These are phyloP conservation scores for Podaxis mareebaensis DNA, from an alignment of 768 basidiomycete species.

Conservation along the genomic window DNA sequence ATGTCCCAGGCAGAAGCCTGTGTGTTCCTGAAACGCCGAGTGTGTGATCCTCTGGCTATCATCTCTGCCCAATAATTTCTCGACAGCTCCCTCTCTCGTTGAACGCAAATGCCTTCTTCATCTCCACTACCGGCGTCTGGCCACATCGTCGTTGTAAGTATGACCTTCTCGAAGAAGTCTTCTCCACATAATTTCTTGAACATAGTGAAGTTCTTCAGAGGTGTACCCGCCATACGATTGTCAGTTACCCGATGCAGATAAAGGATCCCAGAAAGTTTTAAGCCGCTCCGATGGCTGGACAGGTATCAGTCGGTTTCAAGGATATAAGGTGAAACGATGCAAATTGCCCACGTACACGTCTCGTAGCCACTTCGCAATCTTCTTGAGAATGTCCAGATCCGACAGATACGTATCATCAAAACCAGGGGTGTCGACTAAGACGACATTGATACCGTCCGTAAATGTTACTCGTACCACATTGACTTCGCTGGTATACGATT, in stretches of 20 bases:
- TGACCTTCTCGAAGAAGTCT: conserved; percentile 7
- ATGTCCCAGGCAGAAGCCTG: neutral
- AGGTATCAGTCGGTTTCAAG: neutral
- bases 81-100: neutral
- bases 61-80: conserved; percentile 16
- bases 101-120: neutral
- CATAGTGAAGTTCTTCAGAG: conserved; percentile 12
- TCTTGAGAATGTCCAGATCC: conserved; percentile 3
- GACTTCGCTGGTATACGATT: neutral
- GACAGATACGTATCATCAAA: conserved; percentile 10
- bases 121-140: neutral
- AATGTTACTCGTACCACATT: neutral
- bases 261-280: conserved; percentile 16
- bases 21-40: neutral
- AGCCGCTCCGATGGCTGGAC: neutral
- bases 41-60: neutral
- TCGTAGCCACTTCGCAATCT: neutral
- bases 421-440: conserved; percentile 15
- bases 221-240: conserved; percentile 15
- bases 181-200: conserved; percentile 15
- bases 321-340: neutral
- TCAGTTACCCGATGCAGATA: conserved; percentile 17
- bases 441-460: neutral
- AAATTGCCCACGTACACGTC: neutral
- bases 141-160: conserved; percentile 18